Evolutionary conservation across 106 monocot species (phyloP), one percentile per base, ranked within the genome.

Genomic region (Allium fistulosum): DNA sequence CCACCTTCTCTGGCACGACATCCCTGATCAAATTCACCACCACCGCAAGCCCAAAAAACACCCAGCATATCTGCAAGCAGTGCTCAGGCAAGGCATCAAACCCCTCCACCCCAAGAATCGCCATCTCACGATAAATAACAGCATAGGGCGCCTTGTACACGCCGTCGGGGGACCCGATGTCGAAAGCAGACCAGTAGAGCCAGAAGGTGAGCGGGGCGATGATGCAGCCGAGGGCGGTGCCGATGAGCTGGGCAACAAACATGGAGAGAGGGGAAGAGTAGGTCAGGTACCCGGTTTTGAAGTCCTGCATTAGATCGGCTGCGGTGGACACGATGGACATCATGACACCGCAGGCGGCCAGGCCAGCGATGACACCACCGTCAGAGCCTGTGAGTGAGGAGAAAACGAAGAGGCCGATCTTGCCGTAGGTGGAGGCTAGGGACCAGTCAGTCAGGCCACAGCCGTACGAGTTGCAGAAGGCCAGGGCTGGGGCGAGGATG

Each of bases 381-480:
- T 89, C 74, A 12, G 75, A 76, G n/a, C 94, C 89, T 22, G 90
- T 76, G 15, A 83, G 48, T 2, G 94, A 75, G 27, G 89, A 81
- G 70, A 94, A 90, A 27, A 84, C 61, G 66, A 90, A 94, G 68
- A 94, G 86, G 15, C 86, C 86, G 10, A 94, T 84, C 78, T 94
- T 94, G 8, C 94, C 94, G 26, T 94, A 94, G 6, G 94, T 94
- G 17, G 94, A 90, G 0, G 94, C 62, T 2, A 94, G 82, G 53
- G 46, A 80, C 86, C 86, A 94, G 69, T 94, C 94, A 2, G 94
- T 94, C 7, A 94, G 81, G 51, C 94, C 94, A 26, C 82, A 78
- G 26, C 89, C 94, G 26, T 94, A 94, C 4, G 94, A 89, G 67
- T 94, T 94, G 78, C 94, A 94, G 71, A 94, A 94, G 49, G 94